Percentiles rank a stretch among this genome's conserved stretches.
Conservation (phyloP, 345 rosid genomes). For the Bretschneidera sinensis region DNA sequence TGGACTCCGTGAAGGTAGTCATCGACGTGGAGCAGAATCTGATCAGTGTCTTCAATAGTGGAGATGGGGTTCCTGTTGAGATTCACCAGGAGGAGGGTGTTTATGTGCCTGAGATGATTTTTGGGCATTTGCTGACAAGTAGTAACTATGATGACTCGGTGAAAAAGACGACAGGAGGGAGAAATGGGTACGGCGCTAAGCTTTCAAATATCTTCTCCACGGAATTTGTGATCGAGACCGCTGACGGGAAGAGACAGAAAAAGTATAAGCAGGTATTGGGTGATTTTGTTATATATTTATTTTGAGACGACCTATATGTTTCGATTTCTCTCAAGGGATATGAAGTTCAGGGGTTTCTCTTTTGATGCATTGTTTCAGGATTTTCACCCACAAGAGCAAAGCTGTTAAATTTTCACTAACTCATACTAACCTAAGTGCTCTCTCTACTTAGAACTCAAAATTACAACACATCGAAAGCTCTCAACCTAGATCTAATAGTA, state of each 20-base stretch:
- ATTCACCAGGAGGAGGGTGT: slow-evolving; percentile 88
- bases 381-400: too few species aligned
- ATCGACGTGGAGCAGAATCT: slow-evolving; percentile 67
- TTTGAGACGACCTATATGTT: too few species aligned
- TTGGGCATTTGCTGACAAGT: slow-evolving; percentile 88
- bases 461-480: too few species aligned
- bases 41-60: slow-evolving; percentile 84
- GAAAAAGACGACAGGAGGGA: slow-evolving; percentile 96
- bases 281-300: not conserved
- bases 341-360: too few species aligned
- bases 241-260: slow-evolving; percentile 72
- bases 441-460: too few species aligned
- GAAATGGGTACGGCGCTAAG: slow-evolving; percentile 96
- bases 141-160: slow-evolving; percentile 77
- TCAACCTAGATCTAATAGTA: too few species aligned
- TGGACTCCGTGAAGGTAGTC: slow-evolving; percentile 69
- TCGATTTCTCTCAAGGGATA: not conserved
- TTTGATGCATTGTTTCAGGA: too few species aligned
- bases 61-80: slow-evolving; percentile 93
- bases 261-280: slow-evolving; percentile 75
- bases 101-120: slow-evolving; percentile 89
- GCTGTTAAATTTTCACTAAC: too few species aligned
- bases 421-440: too few species aligned
- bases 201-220: slow-evolving; percentile 86
- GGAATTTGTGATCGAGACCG: slow-evolving; percentile 85